Conservation (phyloP, 495 filamentous ascomycete species). For the Penicillium cosmopolitanum region DNA sequence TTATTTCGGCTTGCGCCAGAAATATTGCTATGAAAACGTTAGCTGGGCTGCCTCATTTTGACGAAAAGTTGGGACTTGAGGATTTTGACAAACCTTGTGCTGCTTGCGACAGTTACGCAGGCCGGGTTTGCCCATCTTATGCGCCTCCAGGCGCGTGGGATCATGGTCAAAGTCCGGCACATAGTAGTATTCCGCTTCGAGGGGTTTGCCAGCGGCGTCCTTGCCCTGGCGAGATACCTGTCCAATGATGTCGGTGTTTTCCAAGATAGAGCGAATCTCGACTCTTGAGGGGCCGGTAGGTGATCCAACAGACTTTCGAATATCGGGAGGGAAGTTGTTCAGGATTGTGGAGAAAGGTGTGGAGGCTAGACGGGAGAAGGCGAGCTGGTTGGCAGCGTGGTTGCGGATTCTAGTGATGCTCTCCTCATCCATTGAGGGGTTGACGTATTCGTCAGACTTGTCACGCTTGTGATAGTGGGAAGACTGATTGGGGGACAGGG, state of each 20-base stretch:
- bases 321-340: conserved; percentile 75
- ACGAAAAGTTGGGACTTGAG: background rate
- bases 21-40: conserved; percentile 74
- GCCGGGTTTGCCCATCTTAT: conserved; percentile 83
- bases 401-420: conserved; percentile 56
- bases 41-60: conserved; percentile 13
- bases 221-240: conserved; percentile 90
- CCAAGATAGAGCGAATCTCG: conserved; percentile 70
- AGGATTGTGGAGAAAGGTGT: conserved; percentile 87
- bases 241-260: conserved; percentile 75
- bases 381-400: conserved; percentile 91
- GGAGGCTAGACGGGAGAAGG: conserved; percentile 93
- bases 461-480: conserved; percentile 29
- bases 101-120: conserved; percentile 87
- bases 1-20: conserved; percentile 81
- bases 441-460: conserved; percentile 16
- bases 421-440: conserved; percentile 37
- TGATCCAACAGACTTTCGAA: conserved; percentile 50
- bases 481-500: conserved; percentile 41
- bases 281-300: conserved; percentile 56
- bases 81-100: conserved; percentile 76
- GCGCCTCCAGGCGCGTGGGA: conserved; percentile 71
- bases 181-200: conserved; percentile 98
- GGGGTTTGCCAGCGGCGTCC: conserved; percentile 89
- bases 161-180: conserved; percentile 89